Conservation (phyloP, 345 rosid species). For the Passiflora organensis region DNA sequence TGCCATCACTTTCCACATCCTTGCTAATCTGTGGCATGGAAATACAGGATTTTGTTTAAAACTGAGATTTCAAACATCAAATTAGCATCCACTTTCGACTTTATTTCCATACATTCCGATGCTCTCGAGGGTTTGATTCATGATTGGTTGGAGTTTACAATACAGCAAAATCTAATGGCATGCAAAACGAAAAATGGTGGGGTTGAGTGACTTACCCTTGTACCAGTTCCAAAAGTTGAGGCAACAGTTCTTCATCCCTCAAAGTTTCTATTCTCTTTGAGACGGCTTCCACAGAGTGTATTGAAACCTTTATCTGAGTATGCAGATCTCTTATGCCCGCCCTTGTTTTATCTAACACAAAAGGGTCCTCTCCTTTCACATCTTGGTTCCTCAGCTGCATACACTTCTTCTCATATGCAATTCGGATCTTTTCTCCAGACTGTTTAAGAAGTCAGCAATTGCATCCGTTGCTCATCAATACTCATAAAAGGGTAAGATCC, state of each 20-base stretch:
- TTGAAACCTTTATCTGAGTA: slow-evolving; percentile 72
- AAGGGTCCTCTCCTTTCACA: slow-evolving; percentile 66
- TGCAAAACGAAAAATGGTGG: not conserved
- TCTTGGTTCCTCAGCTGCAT: slow-evolving; percentile 66
- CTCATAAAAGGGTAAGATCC: too few species aligned
- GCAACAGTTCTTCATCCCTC: slow-evolving; percentile 90
- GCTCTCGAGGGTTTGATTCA: too few species aligned
- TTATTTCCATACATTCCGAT: too few species aligned
- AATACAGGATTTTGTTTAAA: slow-evolving; percentile 5
- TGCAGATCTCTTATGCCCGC: slow-evolving; percentile 61
- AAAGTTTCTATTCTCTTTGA: slow-evolving; percentile 79
- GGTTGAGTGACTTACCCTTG: slow-evolving; percentile 57
- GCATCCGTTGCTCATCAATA: not conserved
- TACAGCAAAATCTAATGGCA: too few species aligned
- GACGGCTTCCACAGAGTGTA: slow-evolving; percentile 81
- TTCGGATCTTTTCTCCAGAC: slow-evolving; percentile 73
- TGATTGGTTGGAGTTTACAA: too few species aligned
- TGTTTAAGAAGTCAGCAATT: slow-evolving; percentile 22
- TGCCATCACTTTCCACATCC: slow-evolving; percentile 96
- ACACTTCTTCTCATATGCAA: slow-evolving; percentile 77
- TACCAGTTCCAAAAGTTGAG: slow-evolving; percentile 74
- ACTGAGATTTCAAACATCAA: too few species aligned
- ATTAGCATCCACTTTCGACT: too few species aligned
- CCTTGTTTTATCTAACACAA: slow-evolving; percentile 67
- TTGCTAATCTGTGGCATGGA: slow-evolving; percentile 46